A percentile compares a stretch with the other conserved stretches of the same genome.
Conservation (phyloP, 352 stramenopile genomes). For the Chloridella minuta region DNA sequence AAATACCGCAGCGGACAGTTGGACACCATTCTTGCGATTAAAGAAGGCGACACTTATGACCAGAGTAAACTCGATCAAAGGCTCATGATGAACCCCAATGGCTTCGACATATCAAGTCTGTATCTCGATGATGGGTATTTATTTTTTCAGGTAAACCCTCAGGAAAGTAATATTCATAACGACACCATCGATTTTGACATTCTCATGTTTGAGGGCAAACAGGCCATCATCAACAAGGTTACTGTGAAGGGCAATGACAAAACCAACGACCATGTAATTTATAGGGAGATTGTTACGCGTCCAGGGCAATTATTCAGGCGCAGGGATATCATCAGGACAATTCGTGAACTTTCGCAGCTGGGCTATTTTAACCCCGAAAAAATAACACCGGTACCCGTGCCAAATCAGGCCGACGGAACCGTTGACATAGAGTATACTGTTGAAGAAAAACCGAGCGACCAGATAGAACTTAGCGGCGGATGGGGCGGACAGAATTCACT, state of each 20-base stretch:
- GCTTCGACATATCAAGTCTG: not conserved
- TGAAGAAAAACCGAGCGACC: not conserved
- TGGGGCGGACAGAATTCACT: not conserved
- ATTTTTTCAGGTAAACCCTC: not conserved
- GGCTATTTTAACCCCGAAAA: not conserved
- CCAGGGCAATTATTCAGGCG: not conserved
- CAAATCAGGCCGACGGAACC: not conserved
- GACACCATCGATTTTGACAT: not conserved
- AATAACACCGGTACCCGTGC: not conserved
- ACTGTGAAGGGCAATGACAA: not conserved
- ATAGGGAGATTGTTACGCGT: not conserved
- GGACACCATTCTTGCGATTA: not conserved
- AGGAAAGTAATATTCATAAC: conserved; percentile 3
- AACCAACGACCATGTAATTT: not conserved
- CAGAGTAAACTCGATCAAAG: not conserved
- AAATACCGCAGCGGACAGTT: not conserved
- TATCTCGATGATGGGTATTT: not conserved
- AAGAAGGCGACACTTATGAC: not conserved
- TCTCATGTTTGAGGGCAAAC: not conserved
- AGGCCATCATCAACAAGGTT: not conserved
- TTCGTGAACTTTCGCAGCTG: not conserved
- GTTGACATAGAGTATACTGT: not conserved
- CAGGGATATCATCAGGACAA: not conserved
- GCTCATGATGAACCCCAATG: not conserved
- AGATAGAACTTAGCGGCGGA: not conserved